Evolutionary conservation across 176 grass and related monocot genomes (phyloP), one percentile per base, ranked within the genome.

Genomic region (Zoysia japonica): DNA sequence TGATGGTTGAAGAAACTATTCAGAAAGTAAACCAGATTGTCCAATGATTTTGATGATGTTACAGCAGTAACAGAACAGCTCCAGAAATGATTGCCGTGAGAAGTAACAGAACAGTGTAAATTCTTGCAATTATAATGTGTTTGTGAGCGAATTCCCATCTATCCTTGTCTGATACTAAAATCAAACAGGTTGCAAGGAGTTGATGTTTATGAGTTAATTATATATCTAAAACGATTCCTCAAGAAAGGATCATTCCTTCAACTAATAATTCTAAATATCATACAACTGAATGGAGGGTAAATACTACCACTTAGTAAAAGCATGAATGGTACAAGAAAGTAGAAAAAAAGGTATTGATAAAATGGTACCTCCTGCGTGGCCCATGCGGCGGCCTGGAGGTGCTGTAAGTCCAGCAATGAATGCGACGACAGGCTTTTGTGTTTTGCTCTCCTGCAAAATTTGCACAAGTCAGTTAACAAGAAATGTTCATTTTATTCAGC

Each of bases 341-440:
- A 76, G 51, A 70, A 75, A 65, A 51, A 9, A 65, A 81, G 28
- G 70, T 74, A 1, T 85, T 61, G 57, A 8, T 72, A 76, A 60
- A 37, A 77, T 49, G 13, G 39, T 85, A 99, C 96, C 96, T 94
- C 96, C 96, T 89, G 96, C 96, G 82, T 99, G 96, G 65, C 96
- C 96, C 96, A 99, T 99, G 40, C 96, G 92, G 74, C 96, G 96
- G 50, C 96, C 96, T 5, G 96, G 96, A 51, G 96, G 96, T 70
- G 96, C 96, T 8, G 96, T 99, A 50, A 99, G 96, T 91, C 92
- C 96, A 80, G 96, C 96, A 89, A 99, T 99, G 85, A 99, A 99
- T 82, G 96, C 96, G 82, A 99, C 96, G 70, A 99, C 83, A 57
- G 96, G 96, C 81, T 95, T 99, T 59, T 91, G 63, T 16, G 96